Conservation (phyloP, 805 yeast species). For the Pachysolen tannophilus region DNA sequence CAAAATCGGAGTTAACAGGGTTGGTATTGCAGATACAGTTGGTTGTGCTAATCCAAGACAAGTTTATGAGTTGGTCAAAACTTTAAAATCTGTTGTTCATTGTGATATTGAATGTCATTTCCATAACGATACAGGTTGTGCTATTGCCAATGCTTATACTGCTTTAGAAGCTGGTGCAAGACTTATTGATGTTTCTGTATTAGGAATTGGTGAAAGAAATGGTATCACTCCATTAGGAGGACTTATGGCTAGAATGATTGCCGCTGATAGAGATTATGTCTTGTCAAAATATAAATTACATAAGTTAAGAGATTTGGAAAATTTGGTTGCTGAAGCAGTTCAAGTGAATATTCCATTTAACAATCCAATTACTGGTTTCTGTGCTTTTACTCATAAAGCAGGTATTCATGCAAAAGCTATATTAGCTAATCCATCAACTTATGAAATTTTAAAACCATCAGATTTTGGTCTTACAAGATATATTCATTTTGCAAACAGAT, state of each 20-base stretch:
- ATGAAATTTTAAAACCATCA: conserved; percentile 48
- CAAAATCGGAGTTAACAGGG: conserved; percentile 54
- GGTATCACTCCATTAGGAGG: conserved; percentile 58
- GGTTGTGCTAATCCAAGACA: conserved; percentile 62
- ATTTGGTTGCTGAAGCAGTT: conserved; percentile 51
- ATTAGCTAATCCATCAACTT: conserved; percentile 55
- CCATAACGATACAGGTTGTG: conserved; percentile 60
- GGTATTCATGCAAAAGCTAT: conserved; percentile 59
- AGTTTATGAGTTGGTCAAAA: conserved; percentile 51
- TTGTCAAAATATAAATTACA: conserved; percentile 48
- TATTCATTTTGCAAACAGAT: conserved; percentile 52
- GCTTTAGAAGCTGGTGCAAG: conserved; percentile 59
- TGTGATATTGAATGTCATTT: conserved; percentile 57
- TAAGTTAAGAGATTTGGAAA: conserved; percentile 50
- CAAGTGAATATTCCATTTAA: conserved; percentile 53
- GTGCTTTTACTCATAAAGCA: conserved; percentile 59
- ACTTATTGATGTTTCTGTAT: conserved; percentile 48
- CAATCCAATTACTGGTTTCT: conserved; percentile 57
- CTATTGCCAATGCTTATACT: conserved; percentile 55
- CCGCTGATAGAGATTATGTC: conserved; percentile 52
- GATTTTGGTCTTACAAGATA: conserved; percentile 57
- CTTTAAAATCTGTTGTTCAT: conserved; percentile 46
- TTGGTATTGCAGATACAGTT: conserved; percentile 57
- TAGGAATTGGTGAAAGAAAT: conserved; percentile 59
- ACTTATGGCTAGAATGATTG: conserved; percentile 56